Evolutionary conservation across 2,329 filamentous ascomycete species (phyloP), one percentile per base, ranked within the genome.

Genomic region (Colletotrichum brevisporum): DNA sequence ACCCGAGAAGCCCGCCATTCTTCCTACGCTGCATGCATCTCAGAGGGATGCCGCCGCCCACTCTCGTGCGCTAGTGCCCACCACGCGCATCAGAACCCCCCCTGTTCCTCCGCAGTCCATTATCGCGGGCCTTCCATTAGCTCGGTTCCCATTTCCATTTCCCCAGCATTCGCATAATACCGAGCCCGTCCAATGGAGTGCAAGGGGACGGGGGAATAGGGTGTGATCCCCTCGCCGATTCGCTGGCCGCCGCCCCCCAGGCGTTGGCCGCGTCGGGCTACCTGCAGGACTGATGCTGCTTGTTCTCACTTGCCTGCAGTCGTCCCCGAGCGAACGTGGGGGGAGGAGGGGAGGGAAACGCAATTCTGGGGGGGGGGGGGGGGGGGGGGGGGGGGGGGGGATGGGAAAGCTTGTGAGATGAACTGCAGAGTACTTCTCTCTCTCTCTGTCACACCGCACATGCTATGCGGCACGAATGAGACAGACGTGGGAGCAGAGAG

Each of bases 71-170:
- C 31, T 10, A 36, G 31, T 24, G 21, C 36, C 36, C 9, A 39
- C 15, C 43, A 18, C 55, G 27, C 54, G 62, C 62, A 39, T 54
- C 47, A 13, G 26, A 15, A 24, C 36, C 21, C 41, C 63, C 53
- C 39, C 47, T 27, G 21, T 31, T 63, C 63, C 66, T 56, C 62
- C 66, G 66, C 61, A 66, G 27, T 50, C 57, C 26, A 48, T 66
- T 60, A 69, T 69, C 66, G 66, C 41, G 36, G 62, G 41, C 50
- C 50, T 69, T 66, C 62, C 55, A 66, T 69, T 69, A 69, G 66
- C 51, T 69, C 66, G 66, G 66, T 66, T 65, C 52, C 55, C 54
- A 69, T 66, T 69, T 66, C 55, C n/a, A 69, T 69, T 69, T 69
- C 66, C 66, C 66, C 62, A 69, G 55, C 66, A 66, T 69, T 69